Evolutionary conservation across 768 basidiomycete species (phyloP).

Genomic region (Serendipita sp.): DNA sequence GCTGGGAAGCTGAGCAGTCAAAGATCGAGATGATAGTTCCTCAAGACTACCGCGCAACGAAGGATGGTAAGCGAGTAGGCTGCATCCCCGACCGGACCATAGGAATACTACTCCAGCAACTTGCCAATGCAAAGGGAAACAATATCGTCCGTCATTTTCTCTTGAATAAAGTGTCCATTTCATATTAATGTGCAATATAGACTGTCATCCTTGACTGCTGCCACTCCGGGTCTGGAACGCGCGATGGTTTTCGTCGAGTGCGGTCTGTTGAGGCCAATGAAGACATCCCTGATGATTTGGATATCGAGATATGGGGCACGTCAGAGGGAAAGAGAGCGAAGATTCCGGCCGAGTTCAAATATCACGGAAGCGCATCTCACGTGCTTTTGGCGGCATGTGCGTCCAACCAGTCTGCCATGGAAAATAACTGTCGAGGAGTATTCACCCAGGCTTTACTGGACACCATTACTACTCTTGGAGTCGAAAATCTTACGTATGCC

Average conservation of each 20-base stretch:
- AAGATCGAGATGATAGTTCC: constrained; percentile 24
- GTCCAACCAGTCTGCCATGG: constrained; percentile 36
- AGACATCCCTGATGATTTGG: constrained; percentile 24
- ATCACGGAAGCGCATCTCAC: constrained; percentile 28
- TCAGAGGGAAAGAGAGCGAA: constrained; percentile 17
- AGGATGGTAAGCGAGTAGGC: constrained; percentile 6
- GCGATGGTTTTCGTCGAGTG: constrained; percentile 8
- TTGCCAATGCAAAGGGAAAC: constrained; percentile 41
- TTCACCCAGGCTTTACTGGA: constrained; percentile 41
- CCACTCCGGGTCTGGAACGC: constrained; percentile 30
- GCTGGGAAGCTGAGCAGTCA: constrained; percentile 18
- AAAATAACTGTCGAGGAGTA: constrained; percentile 45
- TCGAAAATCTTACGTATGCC: constrained; percentile 37
- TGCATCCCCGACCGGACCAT: constrained; percentile 51
- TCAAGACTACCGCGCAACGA: constrained; percentile 15
- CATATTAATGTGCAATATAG: constrained; percentile 13
- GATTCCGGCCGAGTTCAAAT: constrained; percentile 29
- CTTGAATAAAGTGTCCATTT: background rate
- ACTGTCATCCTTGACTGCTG: constrained; percentile 51
- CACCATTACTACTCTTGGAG: constrained; percentile 26
- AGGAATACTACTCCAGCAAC: constrained; percentile 40
- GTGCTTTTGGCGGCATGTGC: constrained; percentile 41
- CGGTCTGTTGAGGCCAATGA: background rate
- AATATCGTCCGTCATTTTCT: constrained; percentile 31
- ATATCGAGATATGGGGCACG: constrained; percentile 34